Evolutionary conservation across 2,329 filamentous ascomycete species (phyloP).

Genomic region (Trichoderma oligosporum): DNA sequence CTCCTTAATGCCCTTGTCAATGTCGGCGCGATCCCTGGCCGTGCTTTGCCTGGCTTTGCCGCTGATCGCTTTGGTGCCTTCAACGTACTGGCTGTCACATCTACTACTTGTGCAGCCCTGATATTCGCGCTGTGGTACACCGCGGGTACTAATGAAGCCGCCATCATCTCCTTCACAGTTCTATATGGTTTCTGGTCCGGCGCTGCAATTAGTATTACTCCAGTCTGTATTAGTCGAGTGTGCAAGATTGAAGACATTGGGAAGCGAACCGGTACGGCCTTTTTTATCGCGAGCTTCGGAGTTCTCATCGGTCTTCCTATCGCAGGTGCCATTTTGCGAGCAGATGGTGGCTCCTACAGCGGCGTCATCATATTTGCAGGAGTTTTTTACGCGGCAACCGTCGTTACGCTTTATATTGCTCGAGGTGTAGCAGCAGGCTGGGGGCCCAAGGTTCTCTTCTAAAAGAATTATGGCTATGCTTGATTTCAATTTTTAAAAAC

Average conservation of each 20-base stretch:
- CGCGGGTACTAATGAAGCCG: constrained; percentile 39
- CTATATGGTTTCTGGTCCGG: constrained; percentile 70
- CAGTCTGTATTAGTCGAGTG: constrained; percentile 68
- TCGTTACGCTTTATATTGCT: constrained; percentile 27
- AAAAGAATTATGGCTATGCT: background rate
- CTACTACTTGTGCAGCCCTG: constrained; percentile 41
- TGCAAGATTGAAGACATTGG: constrained; percentile 67
- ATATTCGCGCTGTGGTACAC: constrained; percentile 62
- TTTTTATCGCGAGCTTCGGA: constrained; percentile 63
- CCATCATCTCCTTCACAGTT: constrained; percentile 58
- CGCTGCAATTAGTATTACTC: constrained; percentile 65
- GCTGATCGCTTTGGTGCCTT: constrained; percentile 67
- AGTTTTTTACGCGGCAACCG: constrained; percentile 26
- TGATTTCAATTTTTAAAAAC: background rate
- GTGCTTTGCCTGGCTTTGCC: constrained; percentile 63
- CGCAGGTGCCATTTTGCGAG: constrained; percentile 50
- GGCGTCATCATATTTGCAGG: constrained; percentile 53
- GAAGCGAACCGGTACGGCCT: constrained; percentile 65
- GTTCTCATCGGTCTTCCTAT: constrained; percentile 55
- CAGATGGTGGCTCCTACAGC: constrained; percentile 42
- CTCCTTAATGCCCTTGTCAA: constrained; percentile 68
- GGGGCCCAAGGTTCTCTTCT: constrained; percentile 17
- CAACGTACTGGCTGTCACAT: constrained; percentile 62
- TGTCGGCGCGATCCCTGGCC: constrained; percentile 62
- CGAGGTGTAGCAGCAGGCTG: constrained; percentile 26